Base-by-base conservation (phyloP, 2,329 filamentous ascomycete species). In the Nemania sp. region DNA sequence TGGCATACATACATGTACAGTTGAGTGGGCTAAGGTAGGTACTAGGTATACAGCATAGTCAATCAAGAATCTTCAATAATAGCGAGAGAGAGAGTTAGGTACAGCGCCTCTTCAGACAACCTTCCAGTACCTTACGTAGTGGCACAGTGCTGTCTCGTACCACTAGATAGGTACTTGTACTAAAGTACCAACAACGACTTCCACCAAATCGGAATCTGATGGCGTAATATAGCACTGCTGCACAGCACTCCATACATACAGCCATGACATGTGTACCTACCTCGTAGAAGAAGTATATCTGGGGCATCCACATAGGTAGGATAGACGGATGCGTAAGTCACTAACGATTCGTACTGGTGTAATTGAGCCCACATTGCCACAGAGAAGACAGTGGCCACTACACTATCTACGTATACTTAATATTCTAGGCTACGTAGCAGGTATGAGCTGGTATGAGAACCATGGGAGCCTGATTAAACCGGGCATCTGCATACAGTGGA, bases 401-500 rank as follows among this genome's bases (percentile, higher is more conserved):
- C 32, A n/a, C 32, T 35, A 35, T 35, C 32, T 8, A 35, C 32
- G n/a, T 35, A 7, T 35, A 8, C 1, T 8, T 35, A 35, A 7
- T 32, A 7, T 27, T n/a, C n/a, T n/a, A n/a, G n/a, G n/a, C n/a
- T n/a, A n/a, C n/a, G n/a, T n/a, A n/a, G n/a, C n/a, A n/a, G n/a
- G n/a, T n/a, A n/a, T n/a, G n/a, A n/a, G n/a, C 8, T 51, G 7
- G 2, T 52, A 52, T 13, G 20, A n/a, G 35, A 35, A 47, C 38
- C 59, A 62, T 55, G 59, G 60, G 45, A 49, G 64, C 64, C 53
- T 52, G 45, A 51, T 49, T 43, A 11, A 45, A 47, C 24, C 35
- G 27, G 18, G n/a, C 54, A 56, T n/a, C 35, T 41, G 54, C 38
- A 43, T 35, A 41, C 54, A 41, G 41, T 41, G 32, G 26, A 24